Base-by-base conservation (phyloP, 805 yeast genomes). In the Candida coleopterorum region DNA sequence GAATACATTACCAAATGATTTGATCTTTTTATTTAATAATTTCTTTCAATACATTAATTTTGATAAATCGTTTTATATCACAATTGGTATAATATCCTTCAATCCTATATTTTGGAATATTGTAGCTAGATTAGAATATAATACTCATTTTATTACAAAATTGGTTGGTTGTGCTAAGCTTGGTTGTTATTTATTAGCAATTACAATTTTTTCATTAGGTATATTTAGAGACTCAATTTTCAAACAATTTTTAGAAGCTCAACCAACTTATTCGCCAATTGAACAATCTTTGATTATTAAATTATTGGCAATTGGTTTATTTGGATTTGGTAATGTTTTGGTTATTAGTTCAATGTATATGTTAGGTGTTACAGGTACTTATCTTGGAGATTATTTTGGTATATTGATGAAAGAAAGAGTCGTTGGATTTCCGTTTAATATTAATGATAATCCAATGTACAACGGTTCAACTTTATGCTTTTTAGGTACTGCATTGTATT, bases 61-160 rank as follows among this genome's bases (percentile, higher is more conserved):
- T 28, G 47, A 53, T 26, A 31, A 45, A 20, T 43, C 49, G 36
- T 43, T 61, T 37, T 35, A 43, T 24, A 58, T 40, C 40, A 76
- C 90, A 4, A 55, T 85, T 20, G 72, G 69, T 7, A 75, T 84
- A 21, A 84, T 93, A 48, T 79, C 81, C 11, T 89, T 93, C 75
- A 93, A 93, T 58, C 98, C 98, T 12, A 75, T 85, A 22, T 90
- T 89, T 56, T 93, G 98, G 98, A 93, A 93, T 58, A 72, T 83
- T 40, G 94, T 77, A 16, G 98, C 98, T 5, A 74, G 97, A 49
- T 51, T 75, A 18, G 97, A 93, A 56, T 86, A 86, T 70, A 76
- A 77, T 41, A 78, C 85, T 11, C 83, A 84, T 47, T 50, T 83
- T 36, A 62, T 90, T 37, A 85, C 97, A 15, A 86, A 82, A 50